Evolutionary conservation across 352 stramenopile species (phyloP), one percentile per base, ranked within the genome.

Genomic region (Thalassiosira livingstoniorum): DNA sequence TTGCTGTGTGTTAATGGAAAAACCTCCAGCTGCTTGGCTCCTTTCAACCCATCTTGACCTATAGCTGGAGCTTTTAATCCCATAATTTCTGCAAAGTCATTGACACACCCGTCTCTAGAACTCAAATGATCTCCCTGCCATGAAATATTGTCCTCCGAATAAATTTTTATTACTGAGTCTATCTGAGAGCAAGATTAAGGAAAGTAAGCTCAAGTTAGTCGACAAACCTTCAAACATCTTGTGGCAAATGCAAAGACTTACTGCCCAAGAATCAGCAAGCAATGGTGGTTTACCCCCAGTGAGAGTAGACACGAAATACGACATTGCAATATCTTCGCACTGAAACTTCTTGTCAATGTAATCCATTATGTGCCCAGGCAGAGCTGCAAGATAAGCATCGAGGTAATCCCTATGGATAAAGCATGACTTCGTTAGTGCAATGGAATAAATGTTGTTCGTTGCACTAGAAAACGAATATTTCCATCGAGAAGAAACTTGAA

Each of bases 261-360:
- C 82, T 15, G 89, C 83, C 91, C 91, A 95, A 51, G 83, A 87
- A 64, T 95, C 89, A 18, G 89, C 87, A 34, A 95, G 57, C 5
- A 94, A 69, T 2, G 89, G 87, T 21, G 84, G 81, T 62, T 86
- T 84, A 4, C 89, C 91, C 43, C 82, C 61, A 21, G 89, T 94
- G 4, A 88, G 51, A 1, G 85, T 83, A 2, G 88, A 93, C 29
- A 95, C 82, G 29, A 91, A 83, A 63, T 92, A 92, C 35, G 67
- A 90, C 87, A 95, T 92, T 32, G 89, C 89, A 75, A 95, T 89
- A 62, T 95, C 91, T 82, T 95, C 89, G 57, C 89, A 95, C 82
- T 95, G 88, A 13, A 92, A 88, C 67, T 92, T 63, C 21, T 82
- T 42, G 13, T 58, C 83, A 11, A 94, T 78, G n/a, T 68, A 82